These are phyloP conservation scores for Phlyctochytrium arcticum DNA, from an alignment of 192 early-diverging fungal species.

Conservation along the genomic window DNA sequence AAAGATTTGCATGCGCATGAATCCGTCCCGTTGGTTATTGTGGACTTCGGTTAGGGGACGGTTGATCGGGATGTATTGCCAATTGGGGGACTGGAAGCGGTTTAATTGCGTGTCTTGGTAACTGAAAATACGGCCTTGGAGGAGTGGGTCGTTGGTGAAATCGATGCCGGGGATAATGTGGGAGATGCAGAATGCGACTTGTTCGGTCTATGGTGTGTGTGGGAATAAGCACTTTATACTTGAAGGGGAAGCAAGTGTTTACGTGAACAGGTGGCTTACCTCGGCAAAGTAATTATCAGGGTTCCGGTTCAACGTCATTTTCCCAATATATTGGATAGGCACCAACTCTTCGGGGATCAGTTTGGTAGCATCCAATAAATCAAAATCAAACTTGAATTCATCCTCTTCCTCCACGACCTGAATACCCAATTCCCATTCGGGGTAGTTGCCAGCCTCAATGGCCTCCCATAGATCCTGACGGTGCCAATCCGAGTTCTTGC, in stretches of 20 bases:
- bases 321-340: constrained; percentile 68
- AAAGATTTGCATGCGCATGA: constrained; percentile 60
- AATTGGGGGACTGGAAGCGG: constrained; percentile 70
- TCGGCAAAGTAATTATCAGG: constrained; percentile 61
- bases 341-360: constrained; percentile 74
- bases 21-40: constrained; percentile 76
- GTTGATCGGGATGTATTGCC: constrained; percentile 79
- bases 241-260: background rate
- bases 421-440: constrained; percentile 65
- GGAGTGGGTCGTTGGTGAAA: constrained; percentile 70
- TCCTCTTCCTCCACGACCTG: constrained; percentile 71
- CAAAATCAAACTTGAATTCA: constrained; percentile 66
- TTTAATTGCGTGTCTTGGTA: constrained; percentile 81
- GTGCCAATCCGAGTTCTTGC: constrained; percentile 65
- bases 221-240: constrained; percentile 56
- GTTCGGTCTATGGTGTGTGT: too few relatives aligned
- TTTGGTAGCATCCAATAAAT: constrained; percentile 81
- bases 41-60: constrained; percentile 52
- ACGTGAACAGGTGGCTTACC: too few relatives aligned
- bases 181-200: constrained; percentile 71
- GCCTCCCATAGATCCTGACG: constrained; percentile 70
- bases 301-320: constrained; percentile 71
- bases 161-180: constrained; percentile 80
- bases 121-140: constrained; percentile 80
- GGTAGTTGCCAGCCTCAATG: constrained; percentile 63